Evolutionary conservation across 352 stramenopile species (phyloP).

Genomic region (Phytopythium delawarense): DNA sequence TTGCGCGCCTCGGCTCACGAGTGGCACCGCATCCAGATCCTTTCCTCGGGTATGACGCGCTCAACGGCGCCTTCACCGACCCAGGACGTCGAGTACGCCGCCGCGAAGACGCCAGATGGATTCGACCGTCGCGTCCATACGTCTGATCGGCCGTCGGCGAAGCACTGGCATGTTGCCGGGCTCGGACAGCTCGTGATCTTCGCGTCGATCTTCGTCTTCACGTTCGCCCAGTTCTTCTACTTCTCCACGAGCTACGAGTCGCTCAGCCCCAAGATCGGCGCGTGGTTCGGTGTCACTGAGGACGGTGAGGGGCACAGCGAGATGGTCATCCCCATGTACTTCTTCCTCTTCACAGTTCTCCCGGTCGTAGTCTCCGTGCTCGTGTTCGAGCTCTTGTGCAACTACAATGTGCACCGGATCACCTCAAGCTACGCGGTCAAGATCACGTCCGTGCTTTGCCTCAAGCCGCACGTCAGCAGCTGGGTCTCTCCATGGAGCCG

Average conservation of each 20-base stretch:
- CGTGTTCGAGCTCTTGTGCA: constrained; percentile 16
- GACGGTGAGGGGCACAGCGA: constrained; percentile 7
- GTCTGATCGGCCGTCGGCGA: not conserved
- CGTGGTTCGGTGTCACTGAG: constrained; percentile 26
- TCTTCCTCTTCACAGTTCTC: constrained; percentile 24
- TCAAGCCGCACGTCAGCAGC: constrained; percentile 16
- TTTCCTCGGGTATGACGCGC: not conserved
- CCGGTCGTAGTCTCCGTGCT: constrained; percentile 16
- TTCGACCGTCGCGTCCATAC: too few species aligned
- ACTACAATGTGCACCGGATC: constrained; percentile 16
- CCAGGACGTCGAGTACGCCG: not conserved
- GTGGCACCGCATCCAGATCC: not conserved
- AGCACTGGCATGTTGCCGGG: not conserved
- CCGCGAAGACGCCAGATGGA: not conserved
- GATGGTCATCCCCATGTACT: constrained; percentile 23
- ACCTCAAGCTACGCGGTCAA: constrained; percentile 10
- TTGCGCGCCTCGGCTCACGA: not conserved
- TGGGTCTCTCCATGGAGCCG: constrained; percentile 14
- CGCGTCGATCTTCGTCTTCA: constrained; percentile 5
- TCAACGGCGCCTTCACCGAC: not conserved
- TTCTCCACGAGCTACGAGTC: constrained; percentile 8
- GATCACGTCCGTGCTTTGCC: constrained; percentile 11
- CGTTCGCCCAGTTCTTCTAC: constrained; percentile 7
- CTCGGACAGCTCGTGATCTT: constrained; percentile 4
- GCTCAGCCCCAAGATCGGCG: constrained; percentile 13